A percentile compares a stretch with the other conserved stretches of the same genome.
These are phyloP conservation scores for Penicillium chermesinum DNA, from an alignment of 495 filamentous ascomycete genomes.

Conservation along the genomic window DNA sequence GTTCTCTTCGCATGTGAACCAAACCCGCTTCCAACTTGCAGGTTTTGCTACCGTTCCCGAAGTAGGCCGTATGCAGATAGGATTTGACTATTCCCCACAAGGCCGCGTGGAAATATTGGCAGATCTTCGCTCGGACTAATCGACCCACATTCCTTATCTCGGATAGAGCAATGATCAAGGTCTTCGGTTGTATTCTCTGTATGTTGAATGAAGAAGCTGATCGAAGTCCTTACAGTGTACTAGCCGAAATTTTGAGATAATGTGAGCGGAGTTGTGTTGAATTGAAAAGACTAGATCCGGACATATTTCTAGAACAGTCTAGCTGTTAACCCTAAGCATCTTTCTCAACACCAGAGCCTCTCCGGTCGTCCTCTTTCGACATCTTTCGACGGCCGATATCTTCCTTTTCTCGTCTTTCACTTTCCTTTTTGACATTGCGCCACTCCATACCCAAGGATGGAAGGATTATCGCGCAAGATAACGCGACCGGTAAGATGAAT, in stretches of 20 bases:
- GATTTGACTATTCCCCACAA: background rate
- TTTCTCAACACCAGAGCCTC: background rate
- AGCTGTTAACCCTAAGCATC: background rate
- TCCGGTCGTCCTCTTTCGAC: background rate
- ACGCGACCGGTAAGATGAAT: constrained; percentile 49
- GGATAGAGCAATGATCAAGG: background rate
- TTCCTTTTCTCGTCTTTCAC: constrained; percentile 3
- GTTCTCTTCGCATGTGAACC: too few relatives aligned
- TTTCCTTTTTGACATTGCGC: constrained; percentile 50
- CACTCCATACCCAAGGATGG: constrained; percentile 55
- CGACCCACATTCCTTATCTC: background rate
- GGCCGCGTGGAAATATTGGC: background rate
- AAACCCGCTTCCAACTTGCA: too few relatives aligned
- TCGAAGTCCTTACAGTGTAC: too few relatives aligned
- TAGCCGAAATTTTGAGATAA: background rate
- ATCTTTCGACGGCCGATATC: background rate
- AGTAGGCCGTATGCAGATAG: too few relatives aligned
- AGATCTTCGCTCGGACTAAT: background rate
- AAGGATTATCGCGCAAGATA: constrained; percentile 48
- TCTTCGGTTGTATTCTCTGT: background rate
- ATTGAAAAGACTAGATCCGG: background rate
- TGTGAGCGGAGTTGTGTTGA: background rate
- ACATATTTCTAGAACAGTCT: background rate
- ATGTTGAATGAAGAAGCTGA: too few relatives aligned
- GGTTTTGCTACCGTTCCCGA: too few relatives aligned